Conservation (phyloP, 164 flowering plant genomes). For the Chimonanthus salicifolius region DNA sequence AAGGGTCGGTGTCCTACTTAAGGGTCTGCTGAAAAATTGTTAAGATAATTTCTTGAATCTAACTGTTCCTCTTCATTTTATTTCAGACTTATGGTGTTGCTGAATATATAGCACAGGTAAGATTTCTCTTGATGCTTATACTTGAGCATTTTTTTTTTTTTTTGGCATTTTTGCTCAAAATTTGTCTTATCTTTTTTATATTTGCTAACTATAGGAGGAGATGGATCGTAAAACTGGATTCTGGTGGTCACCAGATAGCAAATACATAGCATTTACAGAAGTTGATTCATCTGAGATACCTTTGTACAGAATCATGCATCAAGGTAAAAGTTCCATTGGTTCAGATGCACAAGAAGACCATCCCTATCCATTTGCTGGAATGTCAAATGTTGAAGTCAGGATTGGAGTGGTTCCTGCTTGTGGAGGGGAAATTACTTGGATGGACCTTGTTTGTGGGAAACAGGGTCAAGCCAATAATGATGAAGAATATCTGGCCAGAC, state of each 20-base stretch:
- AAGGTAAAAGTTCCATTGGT: constrained; percentile 82
- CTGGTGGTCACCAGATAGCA: constrained; percentile 98
- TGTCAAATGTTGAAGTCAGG: constrained; percentile 71
- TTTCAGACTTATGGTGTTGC: constrained; percentile 90
- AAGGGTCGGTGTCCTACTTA: too few relatives aligned
- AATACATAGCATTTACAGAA: constrained; percentile 77
- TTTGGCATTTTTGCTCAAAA: background rate
- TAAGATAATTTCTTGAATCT: constrained; percentile 2
- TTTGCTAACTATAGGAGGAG: constrained; percentile 63
- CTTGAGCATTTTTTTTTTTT: background rate
- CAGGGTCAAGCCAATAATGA: constrained; percentile 24
- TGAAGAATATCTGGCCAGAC: constrained; percentile 85
- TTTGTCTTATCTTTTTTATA: constrained; percentile 2
- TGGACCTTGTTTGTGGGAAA: constrained; percentile 81
- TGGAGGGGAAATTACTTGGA: constrained; percentile 77
- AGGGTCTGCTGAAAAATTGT: background rate
- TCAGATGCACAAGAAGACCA: constrained; percentile 93
- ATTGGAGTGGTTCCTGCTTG: constrained; percentile 66
- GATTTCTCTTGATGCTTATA: constrained; percentile 9
- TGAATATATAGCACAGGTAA: constrained; percentile 91
- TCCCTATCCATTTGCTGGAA: constrained; percentile 90
- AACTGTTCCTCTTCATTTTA: background rate
- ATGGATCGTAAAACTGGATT: constrained; percentile 92
- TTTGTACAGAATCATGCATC: constrained; percentile 84
- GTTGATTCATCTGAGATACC: constrained; percentile 84